Percentiles rank a stretch among this genome's conserved stretches.
Conservation (phyloP, 192 early-diverging fungal genomes). For the Paraglomus occultum region DNA sequence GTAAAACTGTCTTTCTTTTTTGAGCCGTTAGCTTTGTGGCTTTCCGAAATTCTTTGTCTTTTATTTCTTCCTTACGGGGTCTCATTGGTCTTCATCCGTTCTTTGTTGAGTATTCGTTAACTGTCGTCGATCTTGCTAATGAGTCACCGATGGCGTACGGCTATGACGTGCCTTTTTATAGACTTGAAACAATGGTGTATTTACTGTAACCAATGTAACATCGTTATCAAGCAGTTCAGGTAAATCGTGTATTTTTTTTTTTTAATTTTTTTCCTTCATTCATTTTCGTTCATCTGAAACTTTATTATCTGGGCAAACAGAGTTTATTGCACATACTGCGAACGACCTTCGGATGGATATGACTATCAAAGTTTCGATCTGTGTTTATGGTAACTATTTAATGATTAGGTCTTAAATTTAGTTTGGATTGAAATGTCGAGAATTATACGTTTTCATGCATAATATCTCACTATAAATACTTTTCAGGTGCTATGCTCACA, state of each 20-base stretch:
- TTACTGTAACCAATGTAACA: constrained; percentile 75
- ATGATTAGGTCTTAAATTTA: background rate
- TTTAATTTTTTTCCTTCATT: background rate
- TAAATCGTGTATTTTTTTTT: constrained; percentile 35
- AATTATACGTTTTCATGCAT: background rate
- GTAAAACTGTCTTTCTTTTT: too few species aligned
- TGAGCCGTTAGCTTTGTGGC: too few species aligned
- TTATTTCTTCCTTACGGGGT: too few species aligned
- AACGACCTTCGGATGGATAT: constrained; percentile 60
- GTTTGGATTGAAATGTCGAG: constrained; percentile 30
- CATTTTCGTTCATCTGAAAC: background rate
- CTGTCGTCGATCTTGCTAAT: too few species aligned
- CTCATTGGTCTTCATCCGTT: too few species aligned
- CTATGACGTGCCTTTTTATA: background rate
- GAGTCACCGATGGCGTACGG: too few species aligned
- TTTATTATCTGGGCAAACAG: constrained; percentile 21
- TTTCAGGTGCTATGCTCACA: constrained; percentile 65
- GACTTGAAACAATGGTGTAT: constrained; percentile 54
- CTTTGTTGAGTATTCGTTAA: too few species aligned
- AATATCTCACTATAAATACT: constrained; percentile 13
- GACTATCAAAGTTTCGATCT: constrained; percentile 73
- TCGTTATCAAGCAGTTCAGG: constrained; percentile 76
- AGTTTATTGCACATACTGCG: constrained; percentile 81
- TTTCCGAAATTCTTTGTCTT: too few species aligned
- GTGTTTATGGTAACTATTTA: constrained; percentile 47